These are phyloP conservation scores for Pulicaria dysenterica DNA, from an alignment of 129 eudicot species.

Conservation along the genomic window DNA sequence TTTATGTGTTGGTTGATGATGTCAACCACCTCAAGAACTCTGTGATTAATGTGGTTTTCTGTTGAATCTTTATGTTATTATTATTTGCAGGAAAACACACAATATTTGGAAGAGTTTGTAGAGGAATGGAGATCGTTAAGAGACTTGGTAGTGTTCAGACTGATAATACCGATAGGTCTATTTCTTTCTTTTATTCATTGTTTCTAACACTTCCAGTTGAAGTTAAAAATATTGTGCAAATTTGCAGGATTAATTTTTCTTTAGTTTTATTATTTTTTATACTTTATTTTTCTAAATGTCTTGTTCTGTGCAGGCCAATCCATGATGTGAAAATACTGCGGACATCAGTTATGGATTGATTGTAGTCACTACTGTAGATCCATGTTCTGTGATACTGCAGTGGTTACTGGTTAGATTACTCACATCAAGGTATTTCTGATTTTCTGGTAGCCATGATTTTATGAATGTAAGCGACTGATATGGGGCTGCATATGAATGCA, in stretches of 20 bases:
- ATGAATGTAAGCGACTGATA: slow-evolving; percentile 22
- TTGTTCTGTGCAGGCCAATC: slow-evolving; percentile 53
- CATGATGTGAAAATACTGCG: slow-evolving; percentile 80
- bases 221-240: neutral
- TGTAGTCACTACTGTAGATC: neutral
- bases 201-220: neutral
- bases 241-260: neutral
- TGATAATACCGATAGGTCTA: slow-evolving; percentile 84
- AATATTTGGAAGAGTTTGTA: slow-evolving; percentile 92
- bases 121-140: slow-evolving; percentile 95
- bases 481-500: slow-evolving; percentile 6
- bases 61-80: neutral
- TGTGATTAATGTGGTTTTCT: neutral
- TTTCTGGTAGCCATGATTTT: slow-evolving; percentile 16
- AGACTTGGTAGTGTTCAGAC: slow-evolving; percentile 98
- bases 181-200: slow-evolving; percentile 9
- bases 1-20: neutral
- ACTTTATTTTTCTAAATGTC: neutral
- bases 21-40: neutral
- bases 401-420: slow-evolving; percentile 18
- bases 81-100: slow-evolving; percentile 87
- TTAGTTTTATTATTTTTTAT: too few species aligned
- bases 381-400: slow-evolving; percentile 9
- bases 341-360: slow-evolving; percentile 58
- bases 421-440: slow-evolving; percentile 18